Evolutionary conservation across 2,329 filamentous ascomycete genomes (phyloP), one percentile per base, ranked within the genome.

Genomic region (Trichoderma gracile): DNA sequence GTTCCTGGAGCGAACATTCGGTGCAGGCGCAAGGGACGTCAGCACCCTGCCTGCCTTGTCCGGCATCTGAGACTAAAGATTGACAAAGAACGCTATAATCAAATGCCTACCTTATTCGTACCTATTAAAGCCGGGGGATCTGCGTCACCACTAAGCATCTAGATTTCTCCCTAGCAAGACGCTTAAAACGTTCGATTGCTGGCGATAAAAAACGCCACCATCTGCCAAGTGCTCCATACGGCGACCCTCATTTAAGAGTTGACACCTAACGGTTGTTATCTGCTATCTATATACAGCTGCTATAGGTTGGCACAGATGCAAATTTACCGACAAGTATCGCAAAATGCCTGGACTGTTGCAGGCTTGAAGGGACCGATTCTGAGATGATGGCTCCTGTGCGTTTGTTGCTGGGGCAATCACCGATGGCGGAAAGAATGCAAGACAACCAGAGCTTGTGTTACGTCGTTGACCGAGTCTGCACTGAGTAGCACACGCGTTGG

Each of bases 111-210:
- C 23, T 21, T 3, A 5, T 25, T 3, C 25, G 3, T 3, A 25
- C 53, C 23, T 43, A 30, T 19, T 45, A 21, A 52, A 60, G 30
- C 52, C 30, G 58, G 49, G 58, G 47, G 58, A 62, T 62, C 58
- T 62, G 49, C 58, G 46, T 7, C 38, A 38, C 38, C 58, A 23
- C 40, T 62, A 43, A 62, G 58, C 53, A 46, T 43, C 58, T 62
- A 62, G 46, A 27, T 59, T 50, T 42, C n/a, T 14, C 27, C 46
- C 33, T 38, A 38, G 33, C 33, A 38, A 38, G 33, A 38, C 33
- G 33, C 12, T 38, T 38, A 38, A 38, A 38, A 38, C 33, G 10
- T 4, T 38, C 33, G 33, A 38, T 38, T 38, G 3, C 33, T 38
- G 33, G 33, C 10, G 33, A 38, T 38, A 38, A 38, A 38, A 38